A percentile compares a stretch with the other conserved stretches of the same genome.
Evolutionary conservation across 352 stramenopile species (phyloP).

Genomic region (Pythium phragmitis): DNA sequence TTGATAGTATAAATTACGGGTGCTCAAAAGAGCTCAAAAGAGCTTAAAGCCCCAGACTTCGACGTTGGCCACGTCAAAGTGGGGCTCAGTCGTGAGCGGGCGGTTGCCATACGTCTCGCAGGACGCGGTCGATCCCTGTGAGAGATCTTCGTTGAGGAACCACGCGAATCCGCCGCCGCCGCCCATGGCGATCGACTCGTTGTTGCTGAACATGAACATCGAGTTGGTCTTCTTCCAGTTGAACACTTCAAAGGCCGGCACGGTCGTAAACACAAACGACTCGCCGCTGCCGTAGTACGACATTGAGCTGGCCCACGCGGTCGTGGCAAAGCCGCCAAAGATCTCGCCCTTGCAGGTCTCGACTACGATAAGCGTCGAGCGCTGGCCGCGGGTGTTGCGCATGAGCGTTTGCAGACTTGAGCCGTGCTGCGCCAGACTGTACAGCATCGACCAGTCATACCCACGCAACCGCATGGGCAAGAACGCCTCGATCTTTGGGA

Average conservation of each 20-base stretch:
- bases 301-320: conserved; percentile 41
- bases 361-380: conserved; percentile 53
- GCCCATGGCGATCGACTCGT: conserved; percentile 69
- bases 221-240: conserved; percentile 57
- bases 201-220: conserved; percentile 77
- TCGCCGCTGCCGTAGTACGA: conserved; percentile 77
- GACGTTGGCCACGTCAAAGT: conserved; percentile 61
- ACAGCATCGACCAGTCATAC: conserved; percentile 70
- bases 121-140: conserved; percentile 39
- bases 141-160: conserved; percentile 69
- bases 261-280: conserved; percentile 70
- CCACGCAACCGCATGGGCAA: conserved; percentile 45
- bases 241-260: conserved; percentile 59
- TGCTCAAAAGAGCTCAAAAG: conserved; percentile 23
- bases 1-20: conserved; percentile 27
- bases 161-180: conserved; percentile 69
- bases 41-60: conserved; percentile 76
- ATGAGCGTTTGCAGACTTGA: conserved; percentile 65
- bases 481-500: conserved; percentile 60
- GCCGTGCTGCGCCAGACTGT: conserved; percentile 64
- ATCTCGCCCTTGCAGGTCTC: conserved; percentile 63
- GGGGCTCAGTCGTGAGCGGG: conserved; percentile 44
- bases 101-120: conserved; percentile 67
- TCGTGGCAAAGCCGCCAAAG: conserved; percentile 59
- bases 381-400: conserved; percentile 36